Evolutionary conservation across 1,284 basidiomycete species (phyloP).

Genomic region (Boletus sp.): DNA sequence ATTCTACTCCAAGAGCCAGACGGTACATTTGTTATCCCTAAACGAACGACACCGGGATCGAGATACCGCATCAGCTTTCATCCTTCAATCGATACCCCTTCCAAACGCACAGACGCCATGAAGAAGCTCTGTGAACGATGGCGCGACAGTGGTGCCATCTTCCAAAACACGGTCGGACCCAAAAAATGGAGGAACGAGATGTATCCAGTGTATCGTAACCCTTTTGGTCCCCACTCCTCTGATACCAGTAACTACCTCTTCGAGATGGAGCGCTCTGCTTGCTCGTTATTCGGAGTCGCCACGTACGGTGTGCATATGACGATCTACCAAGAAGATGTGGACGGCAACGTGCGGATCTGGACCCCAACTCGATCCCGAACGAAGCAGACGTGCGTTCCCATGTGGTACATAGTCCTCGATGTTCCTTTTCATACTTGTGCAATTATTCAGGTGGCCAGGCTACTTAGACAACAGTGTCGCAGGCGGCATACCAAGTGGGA

Average conservation of each 20-base stretch:
- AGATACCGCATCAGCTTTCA: slow-evolving; percentile 49
- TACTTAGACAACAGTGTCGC: slow-evolving; percentile 78
- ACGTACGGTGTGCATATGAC: slow-evolving; percentile 89
- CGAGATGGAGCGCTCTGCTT: slow-evolving; percentile 85
- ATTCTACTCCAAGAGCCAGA: slow-evolving; percentile 45
- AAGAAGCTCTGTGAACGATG: slow-evolving; percentile 63
- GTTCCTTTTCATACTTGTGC: slow-evolving; percentile 4
- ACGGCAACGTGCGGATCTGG: slow-evolving; percentile 70
- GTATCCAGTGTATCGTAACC: slow-evolving; percentile 78
- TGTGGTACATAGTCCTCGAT: slow-evolving; percentile 4
- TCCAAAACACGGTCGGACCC: slow-evolving; percentile 63
- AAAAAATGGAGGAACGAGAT: slow-evolving; percentile 80
- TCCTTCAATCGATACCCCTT: slow-evolving; percentile 46
- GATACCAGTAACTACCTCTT: slow-evolving; percentile 65
- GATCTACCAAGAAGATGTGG: slow-evolving; percentile 52
- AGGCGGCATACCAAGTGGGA: slow-evolving; percentile 76
- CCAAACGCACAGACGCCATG: slow-evolving; percentile 57
- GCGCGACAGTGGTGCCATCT: slow-evolving; percentile 56
- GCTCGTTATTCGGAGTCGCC: slow-evolving; percentile 83
- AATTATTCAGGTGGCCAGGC: slow-evolving; percentile 62
- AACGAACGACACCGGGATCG: slow-evolving; percentile 25
- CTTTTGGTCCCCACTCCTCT: slow-evolving; percentile 49
- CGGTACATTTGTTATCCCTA: slow-evolving; percentile 42
- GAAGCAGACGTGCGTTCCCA: slow-evolving; percentile 73
- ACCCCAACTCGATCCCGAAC: slow-evolving; percentile 81